Percentiles rank a stretch among this genome's conserved stretches.
These are phyloP conservation scores for Gracilaria domingensis DNA, from an alignment of 23 red algal species.

Conservation along the genomic window DNA sequence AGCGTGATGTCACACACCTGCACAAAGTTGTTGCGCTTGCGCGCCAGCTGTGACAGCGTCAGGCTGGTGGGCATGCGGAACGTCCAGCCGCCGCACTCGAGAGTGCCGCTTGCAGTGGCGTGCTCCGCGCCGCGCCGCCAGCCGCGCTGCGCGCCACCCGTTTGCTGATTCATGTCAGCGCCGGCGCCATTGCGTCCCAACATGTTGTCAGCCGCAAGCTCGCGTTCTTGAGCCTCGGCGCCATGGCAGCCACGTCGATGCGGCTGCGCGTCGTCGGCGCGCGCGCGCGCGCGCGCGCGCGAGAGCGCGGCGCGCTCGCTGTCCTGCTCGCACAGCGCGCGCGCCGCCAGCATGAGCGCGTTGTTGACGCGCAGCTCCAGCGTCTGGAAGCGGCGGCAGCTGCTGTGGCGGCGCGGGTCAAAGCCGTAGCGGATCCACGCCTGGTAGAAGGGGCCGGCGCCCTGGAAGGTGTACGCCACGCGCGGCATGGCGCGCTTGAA, in stretches of 20 bases:
- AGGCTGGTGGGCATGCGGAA: slow-evolving; percentile 35
- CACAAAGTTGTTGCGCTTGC: slow-evolving; percentile 56
- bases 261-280: too few relatives aligned
- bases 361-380: slow-evolving; percentile 26
- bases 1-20: slow-evolving; percentile 58
- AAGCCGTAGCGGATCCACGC: slow-evolving; percentile 64
- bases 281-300: too few relatives aligned
- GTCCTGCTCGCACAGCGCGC: background rate
- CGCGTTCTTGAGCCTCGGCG: background rate
- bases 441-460: slow-evolving; percentile 49
- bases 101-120: too few relatives aligned
- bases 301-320: too few relatives aligned
- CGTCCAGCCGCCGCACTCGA: background rate
- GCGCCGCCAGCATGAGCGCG: slow-evolving; percentile 5
- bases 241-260: too few relatives aligned
- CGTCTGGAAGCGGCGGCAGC: slow-evolving; percentile 29
- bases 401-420: slow-evolving; percentile 37
- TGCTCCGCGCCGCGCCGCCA: too few relatives aligned
- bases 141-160: background rate
- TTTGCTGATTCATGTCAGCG: background rate
- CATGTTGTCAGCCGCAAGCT: background rate
- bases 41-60: slow-evolving; percentile 32
- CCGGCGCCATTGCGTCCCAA: background rate
- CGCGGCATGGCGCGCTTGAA: slow-evolving; percentile 50
- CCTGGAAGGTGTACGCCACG: slow-evolving; percentile 57